A percentile compares a stretch with the other conserved stretches of the same genome.
phyloP scores from a whole-genome alignment of 108 stramenopile species.

The Cyclotella baltica region DNA sequence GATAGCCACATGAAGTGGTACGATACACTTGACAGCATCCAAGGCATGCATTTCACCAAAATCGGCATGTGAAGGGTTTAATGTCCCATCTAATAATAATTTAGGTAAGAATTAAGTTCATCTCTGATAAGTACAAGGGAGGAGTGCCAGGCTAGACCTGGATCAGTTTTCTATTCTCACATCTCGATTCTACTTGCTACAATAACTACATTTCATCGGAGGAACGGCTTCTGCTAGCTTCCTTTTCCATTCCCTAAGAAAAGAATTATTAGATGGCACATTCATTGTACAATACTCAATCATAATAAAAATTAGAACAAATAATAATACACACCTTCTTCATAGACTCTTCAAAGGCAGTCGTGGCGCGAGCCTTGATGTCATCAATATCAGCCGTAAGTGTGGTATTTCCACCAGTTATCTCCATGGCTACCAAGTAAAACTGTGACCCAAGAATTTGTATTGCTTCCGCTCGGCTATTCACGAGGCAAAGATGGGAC shows the following conservation, averaged over 20 bases:
- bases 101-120: too few relatives aligned
- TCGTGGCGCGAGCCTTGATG: conserved; percentile 52
- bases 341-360: conserved; percentile 51
- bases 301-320: not conserved
- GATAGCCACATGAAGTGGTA: too few relatives aligned
- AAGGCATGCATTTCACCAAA: not conserved
- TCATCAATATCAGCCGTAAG: conserved; percentile 36
- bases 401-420: conserved; percentile 29
- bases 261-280: not conserved
- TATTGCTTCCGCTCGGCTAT: conserved; percentile 44
- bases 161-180: not conserved
- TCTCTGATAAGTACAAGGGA: too few relatives aligned
- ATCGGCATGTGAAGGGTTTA: too few relatives aligned
- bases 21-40: too few relatives aligned
- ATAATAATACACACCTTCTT: conserved; percentile 30
- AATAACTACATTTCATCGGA: conserved; percentile 15
- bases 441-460: conserved; percentile 51
- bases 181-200: not conserved
- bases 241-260: conserved; percentile 21
- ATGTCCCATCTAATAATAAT: too few relatives aligned
- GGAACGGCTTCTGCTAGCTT: not conserved
- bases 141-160: too few relatives aligned
- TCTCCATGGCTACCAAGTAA: conserved; percentile 41
- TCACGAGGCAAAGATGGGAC: not conserved
- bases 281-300: not conserved